Base-by-base conservation (phyloP, 2,329 filamentous ascomycete species). In the Beauveria caledonica region DNA sequence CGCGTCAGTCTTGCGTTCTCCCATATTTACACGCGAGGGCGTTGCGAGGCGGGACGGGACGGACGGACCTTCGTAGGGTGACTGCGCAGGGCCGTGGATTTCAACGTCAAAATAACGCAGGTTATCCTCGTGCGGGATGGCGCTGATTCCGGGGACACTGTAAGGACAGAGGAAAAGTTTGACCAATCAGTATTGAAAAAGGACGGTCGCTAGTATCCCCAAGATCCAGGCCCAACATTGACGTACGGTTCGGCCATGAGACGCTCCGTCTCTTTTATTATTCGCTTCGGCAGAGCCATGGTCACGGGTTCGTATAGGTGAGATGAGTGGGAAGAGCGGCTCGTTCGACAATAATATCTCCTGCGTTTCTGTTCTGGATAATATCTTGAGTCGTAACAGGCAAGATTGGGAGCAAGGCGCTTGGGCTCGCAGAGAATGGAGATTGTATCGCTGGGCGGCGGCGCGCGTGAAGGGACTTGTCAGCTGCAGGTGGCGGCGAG, bases 251-350 rank as follows among this genome's bases (percentile, higher is more conserved):
- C 94, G 64, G 90, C 90, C 85, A 96, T 92, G 67, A 99, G 84
- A 71, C 94, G 87, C 78, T 99, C 93, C 21, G 94, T 99, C 84
- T 99, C 95, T 78, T 99, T 99, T 71, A 97, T 84, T 71, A 99
- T 99, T 72, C 94, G 84, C 82, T 99, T 99, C 36, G 94, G 93
- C 66, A 99, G 81, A 64, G 91, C 86, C 90, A 85, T 86, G 29
- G 49, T 39, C 5, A 27, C 40, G 11, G 19, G 10, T n/a, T 59
- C 10, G 36, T 36, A 9, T 17, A 4, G 39, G n/a, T 11, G 13
- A 17, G 23, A 17, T 13, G 17, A 15, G 29, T 36, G 17, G 29
- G 5, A 6, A n/a, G 29, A 33, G 33, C 3, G 27, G n/a, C n/a
- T 33, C 23, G 13, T 10, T 17, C 13, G n/a, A 19, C 44, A 33